Evolutionary conservation across 108 stramenopile species (phyloP).

Genomic region (Skeletonema potamos): DNA sequence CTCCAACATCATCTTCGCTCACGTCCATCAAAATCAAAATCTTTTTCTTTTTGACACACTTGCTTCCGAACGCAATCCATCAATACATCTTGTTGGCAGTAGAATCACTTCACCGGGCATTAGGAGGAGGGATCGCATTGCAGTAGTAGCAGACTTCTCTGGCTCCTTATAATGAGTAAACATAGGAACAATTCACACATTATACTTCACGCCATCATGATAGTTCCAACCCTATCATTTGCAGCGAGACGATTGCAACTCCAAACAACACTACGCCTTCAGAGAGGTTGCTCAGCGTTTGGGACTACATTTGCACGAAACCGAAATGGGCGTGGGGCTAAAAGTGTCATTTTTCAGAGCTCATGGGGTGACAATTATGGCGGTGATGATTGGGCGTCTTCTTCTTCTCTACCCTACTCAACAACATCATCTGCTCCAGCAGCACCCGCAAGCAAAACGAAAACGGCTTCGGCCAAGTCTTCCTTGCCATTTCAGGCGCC

Average conservation of each 20-base stretch:
- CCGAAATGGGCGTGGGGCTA: not conserved
- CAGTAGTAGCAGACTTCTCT: not conserved
- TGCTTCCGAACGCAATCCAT: too few relatives aligned
- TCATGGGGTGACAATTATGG: not conserved
- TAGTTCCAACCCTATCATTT: not conserved
- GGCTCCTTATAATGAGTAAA: not conserved
- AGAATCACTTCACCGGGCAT: too few relatives aligned
- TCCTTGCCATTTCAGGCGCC: conserved; percentile 42
- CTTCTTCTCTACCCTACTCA: not conserved
- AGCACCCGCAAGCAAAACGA: not conserved
- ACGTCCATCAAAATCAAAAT: too few relatives aligned
- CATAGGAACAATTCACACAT: not conserved
- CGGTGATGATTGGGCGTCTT: not conserved
- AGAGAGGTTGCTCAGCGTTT: not conserved
- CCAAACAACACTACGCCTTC: not conserved
- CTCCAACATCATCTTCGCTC: too few relatives aligned
- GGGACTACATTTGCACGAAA: not conserved
- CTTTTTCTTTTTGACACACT: too few relatives aligned
- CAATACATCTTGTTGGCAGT: not conserved
- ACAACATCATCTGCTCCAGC: not conserved
- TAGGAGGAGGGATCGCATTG: not conserved
- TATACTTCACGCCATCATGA: conserved; percentile 2
- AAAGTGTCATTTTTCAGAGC: not conserved
- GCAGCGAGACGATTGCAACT: not conserved
- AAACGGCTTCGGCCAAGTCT: conserved; percentile 11